phyloP scores from a whole-genome alignment of 176 grass and related monocot species.

The Paspalum notatum region DNA sequence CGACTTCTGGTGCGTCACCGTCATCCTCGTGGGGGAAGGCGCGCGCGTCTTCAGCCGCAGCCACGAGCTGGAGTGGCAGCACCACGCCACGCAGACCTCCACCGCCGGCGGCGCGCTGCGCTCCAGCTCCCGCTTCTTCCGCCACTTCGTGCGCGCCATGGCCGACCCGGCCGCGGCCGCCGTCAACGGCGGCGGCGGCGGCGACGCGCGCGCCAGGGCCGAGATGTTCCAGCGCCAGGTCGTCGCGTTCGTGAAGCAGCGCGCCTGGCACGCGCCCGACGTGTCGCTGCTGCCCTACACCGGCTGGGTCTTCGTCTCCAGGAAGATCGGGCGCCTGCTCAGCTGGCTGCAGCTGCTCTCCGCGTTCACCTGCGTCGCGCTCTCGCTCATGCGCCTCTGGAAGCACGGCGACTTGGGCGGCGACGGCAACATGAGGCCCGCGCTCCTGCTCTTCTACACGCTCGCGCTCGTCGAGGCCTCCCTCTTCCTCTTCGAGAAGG shows the following conservation, averaged over 20 bases:
- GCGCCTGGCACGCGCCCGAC: slow-evolving; percentile 52
- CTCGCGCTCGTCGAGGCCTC: slow-evolving; percentile 59
- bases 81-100: slow-evolving; percentile 61
- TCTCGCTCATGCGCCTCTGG: slow-evolving; percentile 55
- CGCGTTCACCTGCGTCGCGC: slow-evolving; percentile 43
- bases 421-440: slow-evolving; percentile 44
- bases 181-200: background rate
- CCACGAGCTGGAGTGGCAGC: slow-evolving; percentile 96
- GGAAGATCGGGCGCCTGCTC: slow-evolving; percentile 45
- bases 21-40: slow-evolving; percentile 72
- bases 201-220: background rate
- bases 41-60: slow-evolving; percentile 76
- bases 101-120: slow-evolving; percentile 31
- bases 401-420: slow-evolving; percentile 31
- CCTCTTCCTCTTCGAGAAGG: slow-evolving; percentile 69
- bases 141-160: background rate
- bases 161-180: slow-evolving; percentile 9
- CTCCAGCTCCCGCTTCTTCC: slow-evolving; percentile 49
- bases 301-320: slow-evolving; percentile 62
- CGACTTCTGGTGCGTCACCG: slow-evolving; percentile 75
- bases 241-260: slow-evolving; percentile 35
- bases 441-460: slow-evolving; percentile 71
- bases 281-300: slow-evolving; percentile 58
- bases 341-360: slow-evolving; percentile 64
- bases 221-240: slow-evolving; percentile 42